A percentile compares a stretch with the other conserved stretches of the same genome.
phyloP scores from a whole-genome alignment of 1,284 basidiomycete genomes.

The Spongispora temasekensis region DNA sequence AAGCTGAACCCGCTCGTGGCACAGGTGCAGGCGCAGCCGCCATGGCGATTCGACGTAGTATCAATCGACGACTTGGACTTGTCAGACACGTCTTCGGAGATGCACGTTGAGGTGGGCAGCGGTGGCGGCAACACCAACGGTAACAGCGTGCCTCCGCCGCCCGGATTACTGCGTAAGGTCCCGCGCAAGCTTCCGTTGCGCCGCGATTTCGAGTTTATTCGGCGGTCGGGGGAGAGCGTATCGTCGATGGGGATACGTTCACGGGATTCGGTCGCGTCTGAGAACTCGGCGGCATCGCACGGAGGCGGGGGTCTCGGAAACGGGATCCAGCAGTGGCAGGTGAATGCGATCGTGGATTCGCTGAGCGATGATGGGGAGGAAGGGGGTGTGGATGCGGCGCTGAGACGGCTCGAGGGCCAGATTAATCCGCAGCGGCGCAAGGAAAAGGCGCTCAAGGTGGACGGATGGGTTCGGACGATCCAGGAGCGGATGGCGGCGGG shows the following conservation, averaged over 20 bases:
- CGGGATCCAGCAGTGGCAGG: slow-evolving; percentile 74
- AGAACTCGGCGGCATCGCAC: slow-evolving; percentile 45
- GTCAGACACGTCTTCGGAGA: slow-evolving; percentile 66
- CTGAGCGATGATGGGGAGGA: slow-evolving; percentile 72
- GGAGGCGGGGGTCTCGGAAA: slow-evolving; percentile 46
- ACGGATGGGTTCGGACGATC: slow-evolving; percentile 78
- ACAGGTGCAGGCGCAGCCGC: slow-evolving; percentile 37
- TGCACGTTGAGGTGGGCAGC: slow-evolving; percentile 25
- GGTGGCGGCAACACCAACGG: slow-evolving; percentile 22
- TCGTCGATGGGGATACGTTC: slow-evolving; percentile 75
- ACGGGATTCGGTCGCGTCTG: slow-evolving; percentile 53
- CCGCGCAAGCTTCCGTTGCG: slow-evolving; percentile 64
- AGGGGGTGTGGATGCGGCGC: slow-evolving; percentile 79
- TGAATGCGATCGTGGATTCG: slow-evolving; percentile 76
- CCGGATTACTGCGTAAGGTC: slow-evolving; percentile 53
- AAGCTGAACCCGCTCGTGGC: slow-evolving; percentile 42
- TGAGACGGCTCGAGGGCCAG: slow-evolving; percentile 78
- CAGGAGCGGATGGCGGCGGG: slow-evolving; percentile 62
- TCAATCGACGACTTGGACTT: slow-evolving; percentile 75
- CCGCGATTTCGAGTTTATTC: slow-evolving; percentile 76
- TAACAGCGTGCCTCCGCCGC: slow-evolving; percentile 38
- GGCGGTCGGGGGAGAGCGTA: slow-evolving; percentile 64
- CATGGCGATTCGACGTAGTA: slow-evolving; percentile 65
- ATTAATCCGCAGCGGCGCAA: slow-evolving; percentile 71
- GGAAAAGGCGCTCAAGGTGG: slow-evolving; percentile 75